phyloP scores from a whole-genome alignment of 345 rosid species.

The Salix arbutifolia region DNA sequence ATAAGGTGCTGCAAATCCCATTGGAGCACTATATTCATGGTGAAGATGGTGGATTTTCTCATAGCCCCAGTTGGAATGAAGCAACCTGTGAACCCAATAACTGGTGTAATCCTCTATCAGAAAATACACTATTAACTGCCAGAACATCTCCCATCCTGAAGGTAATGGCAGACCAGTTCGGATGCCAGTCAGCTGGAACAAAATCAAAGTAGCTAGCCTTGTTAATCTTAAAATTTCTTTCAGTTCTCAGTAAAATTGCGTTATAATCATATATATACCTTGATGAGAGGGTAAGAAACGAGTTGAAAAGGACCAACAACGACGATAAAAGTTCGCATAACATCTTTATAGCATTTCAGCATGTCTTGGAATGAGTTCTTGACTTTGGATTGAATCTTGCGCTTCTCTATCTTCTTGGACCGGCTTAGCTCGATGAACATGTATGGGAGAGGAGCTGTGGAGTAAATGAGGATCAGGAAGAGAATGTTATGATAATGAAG shows the following conservation, averaged over 20 bases:
- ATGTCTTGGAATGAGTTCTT: slow-evolving; percentile 11
- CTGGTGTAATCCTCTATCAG: slow-evolving; percentile 17
- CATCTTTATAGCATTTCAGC: slow-evolving; percentile 17
- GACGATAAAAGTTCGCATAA: slow-evolving; percentile 8
- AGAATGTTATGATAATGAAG: slow-evolving; percentile 24
- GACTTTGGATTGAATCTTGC: slow-evolving; percentile 25
- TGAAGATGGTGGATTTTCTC: slow-evolving; percentile 27
- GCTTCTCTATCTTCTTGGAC: background rate
- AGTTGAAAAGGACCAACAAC: slow-evolving; percentile 19
- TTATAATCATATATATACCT: slow-evolving; percentile 11
- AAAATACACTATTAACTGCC: slow-evolving; percentile 18
- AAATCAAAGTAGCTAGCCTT: background rate
- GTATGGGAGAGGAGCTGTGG: slow-evolving; percentile 17
- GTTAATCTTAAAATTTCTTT: too few species aligned
- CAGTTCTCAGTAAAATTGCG: too few species aligned
- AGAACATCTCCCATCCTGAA: slow-evolving; percentile 10
- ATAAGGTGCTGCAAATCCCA: slow-evolving; percentile 20
- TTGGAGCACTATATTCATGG: slow-evolving; percentile 26
- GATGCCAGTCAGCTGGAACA: background rate
- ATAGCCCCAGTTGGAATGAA: slow-evolving; percentile 24
- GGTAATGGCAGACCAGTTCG: slow-evolving; percentile 19
- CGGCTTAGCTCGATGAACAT: slow-evolving; percentile 8
- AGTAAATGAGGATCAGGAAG: slow-evolving; percentile 18
- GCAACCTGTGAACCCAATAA: slow-evolving; percentile 27
- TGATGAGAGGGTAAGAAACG: slow-evolving; percentile 20